Conservation (phyloP, 2,329 filamentous ascomycete genomes). For the Podosphaera aphanis region DNA sequence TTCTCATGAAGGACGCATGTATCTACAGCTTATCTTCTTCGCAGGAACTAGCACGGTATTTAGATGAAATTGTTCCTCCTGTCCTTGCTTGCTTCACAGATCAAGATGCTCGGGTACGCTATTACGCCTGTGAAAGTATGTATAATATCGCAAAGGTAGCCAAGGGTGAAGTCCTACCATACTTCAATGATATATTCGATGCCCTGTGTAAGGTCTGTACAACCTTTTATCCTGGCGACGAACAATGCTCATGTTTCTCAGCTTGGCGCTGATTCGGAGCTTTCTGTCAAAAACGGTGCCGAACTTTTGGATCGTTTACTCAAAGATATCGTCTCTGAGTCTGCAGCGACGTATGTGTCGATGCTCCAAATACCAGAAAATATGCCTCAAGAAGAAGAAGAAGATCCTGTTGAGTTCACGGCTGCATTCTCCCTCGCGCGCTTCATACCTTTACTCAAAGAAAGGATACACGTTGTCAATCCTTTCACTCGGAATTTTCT, state of each 20-base stretch:
- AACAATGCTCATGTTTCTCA: slow-evolving; percentile 18
- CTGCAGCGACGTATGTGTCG: slow-evolving; percentile 82
- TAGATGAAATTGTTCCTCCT: slow-evolving; percentile 83
- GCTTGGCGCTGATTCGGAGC: slow-evolving; percentile 85
- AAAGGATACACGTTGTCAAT: slow-evolving; percentile 82
- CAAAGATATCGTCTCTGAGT: slow-evolving; percentile 91
- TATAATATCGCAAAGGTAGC: slow-evolving; percentile 99
- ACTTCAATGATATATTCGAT: slow-evolving; percentile 98
- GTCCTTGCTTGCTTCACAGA: slow-evolving; percentile 95
- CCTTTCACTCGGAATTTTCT: slow-evolving; percentile 88
- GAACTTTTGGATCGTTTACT: slow-evolving; percentile 84
- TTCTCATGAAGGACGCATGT: background rate
- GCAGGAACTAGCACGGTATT: slow-evolving; percentile 74
- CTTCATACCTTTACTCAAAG: slow-evolving; percentile 83
- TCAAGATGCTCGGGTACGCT: slow-evolving; percentile 88
- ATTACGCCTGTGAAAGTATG: slow-evolving; percentile 99
- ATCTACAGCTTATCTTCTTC: slow-evolving; percentile 3
- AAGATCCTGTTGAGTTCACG: slow-evolving; percentile 30
- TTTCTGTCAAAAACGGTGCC: slow-evolving; percentile 94
- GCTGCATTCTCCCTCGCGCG: slow-evolving; percentile 78
- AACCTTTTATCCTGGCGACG: background rate
- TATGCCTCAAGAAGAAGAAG: slow-evolving; percentile 22
- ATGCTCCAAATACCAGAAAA: slow-evolving; percentile 43
- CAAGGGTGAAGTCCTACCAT: slow-evolving; percentile 87
- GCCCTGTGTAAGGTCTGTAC: slow-evolving; percentile 70